Evolutionary conservation across 1,284 basidiomycete species (phyloP).

Genomic region (Naganishia sp.): DNA sequence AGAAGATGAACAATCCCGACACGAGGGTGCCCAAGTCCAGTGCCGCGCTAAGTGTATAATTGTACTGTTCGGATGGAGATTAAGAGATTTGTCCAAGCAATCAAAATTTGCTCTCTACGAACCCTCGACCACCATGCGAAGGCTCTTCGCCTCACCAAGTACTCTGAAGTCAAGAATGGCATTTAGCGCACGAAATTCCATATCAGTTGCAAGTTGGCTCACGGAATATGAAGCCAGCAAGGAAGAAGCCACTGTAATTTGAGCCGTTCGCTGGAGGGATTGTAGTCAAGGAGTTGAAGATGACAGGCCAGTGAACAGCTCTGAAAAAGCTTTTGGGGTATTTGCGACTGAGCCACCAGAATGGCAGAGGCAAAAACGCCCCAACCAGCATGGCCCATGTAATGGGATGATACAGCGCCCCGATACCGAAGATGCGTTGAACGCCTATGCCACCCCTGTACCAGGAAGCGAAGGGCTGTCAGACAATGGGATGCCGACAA

Average conservation of each 20-base stretch:
- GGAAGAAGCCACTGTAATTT: slow-evolving; percentile 90
- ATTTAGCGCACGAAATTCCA: background rate
- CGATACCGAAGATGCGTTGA: slow-evolving; percentile 71
- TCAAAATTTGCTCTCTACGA: slow-evolving; percentile 49
- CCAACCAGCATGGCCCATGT: slow-evolving; percentile 78
- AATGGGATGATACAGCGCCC: slow-evolving; percentile 75
- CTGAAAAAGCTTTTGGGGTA: slow-evolving; percentile 56
- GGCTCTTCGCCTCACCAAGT: slow-evolving; percentile 70
- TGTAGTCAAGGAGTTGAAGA: slow-evolving; percentile 73
- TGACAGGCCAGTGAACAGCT: slow-evolving; percentile 78
- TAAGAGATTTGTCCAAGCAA: background rate
- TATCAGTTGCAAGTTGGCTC: slow-evolving; percentile 34
- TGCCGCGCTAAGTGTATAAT: slow-evolving; percentile 57
- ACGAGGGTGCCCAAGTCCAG: slow-evolving; percentile 66
- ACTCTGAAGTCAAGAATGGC: slow-evolving; percentile 48
- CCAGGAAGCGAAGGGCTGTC: background rate
- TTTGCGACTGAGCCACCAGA: slow-evolving; percentile 78
- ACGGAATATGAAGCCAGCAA: slow-evolving; percentile 83
- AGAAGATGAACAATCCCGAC: slow-evolving; percentile 78
- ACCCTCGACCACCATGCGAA: slow-evolving; percentile 95
- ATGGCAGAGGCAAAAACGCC: slow-evolving; percentile 75
- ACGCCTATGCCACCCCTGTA: slow-evolving; percentile 87
- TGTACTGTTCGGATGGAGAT: slow-evolving; percentile 55
- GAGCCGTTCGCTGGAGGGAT: slow-evolving; percentile 90
- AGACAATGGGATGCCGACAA: background rate